These are phyloP conservation scores for Cyclostephanos tholiformis DNA, from an alignment of 108 stramenopile species.

Conservation along the genomic window DNA sequence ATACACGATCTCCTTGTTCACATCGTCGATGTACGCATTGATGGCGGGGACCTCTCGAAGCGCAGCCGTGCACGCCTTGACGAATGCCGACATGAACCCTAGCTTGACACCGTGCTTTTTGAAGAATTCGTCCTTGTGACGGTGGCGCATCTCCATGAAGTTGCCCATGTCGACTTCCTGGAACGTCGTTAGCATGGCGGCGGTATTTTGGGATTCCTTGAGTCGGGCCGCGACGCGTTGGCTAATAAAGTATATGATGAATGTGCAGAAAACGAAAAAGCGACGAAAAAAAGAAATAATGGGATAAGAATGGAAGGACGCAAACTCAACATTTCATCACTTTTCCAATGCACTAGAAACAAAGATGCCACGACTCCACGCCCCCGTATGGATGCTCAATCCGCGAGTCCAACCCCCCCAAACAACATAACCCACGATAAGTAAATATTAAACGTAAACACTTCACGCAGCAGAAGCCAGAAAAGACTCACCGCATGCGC, in stretches of 20 bases:
- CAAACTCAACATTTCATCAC: too few relatives aligned
- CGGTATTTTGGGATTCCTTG: constrained; percentile 98
- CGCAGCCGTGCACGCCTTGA: constrained; percentile 94
- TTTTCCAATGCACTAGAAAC: too few relatives aligned
- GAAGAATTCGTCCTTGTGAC: constrained; percentile 95
- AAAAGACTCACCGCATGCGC: constrained; percentile 88
- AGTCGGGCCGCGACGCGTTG: constrained; percentile 95
- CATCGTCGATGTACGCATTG: constrained; percentile 98
- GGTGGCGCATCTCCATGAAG: constrained; percentile 95
- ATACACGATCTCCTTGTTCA: constrained; percentile 97
- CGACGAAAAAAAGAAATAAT: background rate
- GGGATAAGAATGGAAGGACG: background rate
- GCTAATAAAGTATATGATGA: background rate
- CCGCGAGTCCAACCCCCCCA: too few relatives aligned
- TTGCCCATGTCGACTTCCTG: constrained; percentile 99
- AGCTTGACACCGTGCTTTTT: constrained; percentile 98
- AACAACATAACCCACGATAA: too few relatives aligned
- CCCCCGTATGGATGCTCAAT: too few relatives aligned
- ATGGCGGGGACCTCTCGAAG: constrained; percentile 96
- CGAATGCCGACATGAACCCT: constrained; percentile 99
- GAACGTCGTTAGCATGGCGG: constrained; percentile 99
- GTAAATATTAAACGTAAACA: too few relatives aligned
- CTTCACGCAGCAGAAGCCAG: too few relatives aligned
- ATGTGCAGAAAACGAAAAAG: background rate
- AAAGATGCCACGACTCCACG: too few relatives aligned